Conservation (phyloP, 2,329 filamentous ascomycete species). For the Neodidymelliopsis sp. region DNA sequence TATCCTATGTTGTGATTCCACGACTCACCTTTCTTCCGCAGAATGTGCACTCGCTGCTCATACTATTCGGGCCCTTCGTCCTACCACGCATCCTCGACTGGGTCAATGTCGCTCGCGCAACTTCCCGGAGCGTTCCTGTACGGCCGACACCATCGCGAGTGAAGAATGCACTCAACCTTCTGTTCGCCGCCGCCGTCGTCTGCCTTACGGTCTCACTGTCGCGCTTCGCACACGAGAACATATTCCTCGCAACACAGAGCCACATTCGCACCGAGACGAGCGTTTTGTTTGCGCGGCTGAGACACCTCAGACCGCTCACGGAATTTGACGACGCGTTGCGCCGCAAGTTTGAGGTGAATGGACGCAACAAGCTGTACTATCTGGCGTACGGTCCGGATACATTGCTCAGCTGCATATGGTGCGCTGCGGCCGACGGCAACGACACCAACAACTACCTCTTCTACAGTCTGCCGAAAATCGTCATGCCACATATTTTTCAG, state of each 20-base stretch:
- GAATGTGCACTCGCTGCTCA: slow-evolving; percentile 47
- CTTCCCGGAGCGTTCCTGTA: slow-evolving; percentile 56
- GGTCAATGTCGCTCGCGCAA: slow-evolving; percentile 64
- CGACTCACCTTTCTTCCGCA: slow-evolving; percentile 47
- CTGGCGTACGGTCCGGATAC: slow-evolving; percentile 80
- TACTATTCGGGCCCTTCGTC: slow-evolving; percentile 73
- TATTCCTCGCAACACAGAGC: slow-evolving; percentile 79
- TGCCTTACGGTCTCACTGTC: slow-evolving; percentile 71
- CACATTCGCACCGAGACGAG: slow-evolving; percentile 86
- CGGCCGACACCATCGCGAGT: slow-evolving; percentile 63
- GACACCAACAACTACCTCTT: slow-evolving; percentile 75
- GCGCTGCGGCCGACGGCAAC: slow-evolving; percentile 65
- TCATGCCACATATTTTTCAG: slow-evolving; percentile 82
- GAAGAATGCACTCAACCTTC: slow-evolving; percentile 65
- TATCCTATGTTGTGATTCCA: slow-evolving; percentile 48
- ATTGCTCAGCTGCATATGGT: slow-evolving; percentile 82
- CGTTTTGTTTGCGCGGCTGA: slow-evolving; percentile 81
- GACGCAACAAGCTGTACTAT: slow-evolving; percentile 80
- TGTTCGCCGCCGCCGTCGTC: slow-evolving; percentile 62
- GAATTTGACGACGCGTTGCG: slow-evolving; percentile 70
- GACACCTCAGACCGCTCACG: slow-evolving; percentile 65
- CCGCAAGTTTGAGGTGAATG: slow-evolving; percentile 64
- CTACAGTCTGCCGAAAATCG: slow-evolving; percentile 77
- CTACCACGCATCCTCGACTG: slow-evolving; percentile 70
- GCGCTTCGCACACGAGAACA: slow-evolving; percentile 75